These are phyloP conservation scores for Syncephalastrum sp. DNA, from an alignment of 371 early-diverging fungal genomes.

Conservation along the genomic window DNA sequence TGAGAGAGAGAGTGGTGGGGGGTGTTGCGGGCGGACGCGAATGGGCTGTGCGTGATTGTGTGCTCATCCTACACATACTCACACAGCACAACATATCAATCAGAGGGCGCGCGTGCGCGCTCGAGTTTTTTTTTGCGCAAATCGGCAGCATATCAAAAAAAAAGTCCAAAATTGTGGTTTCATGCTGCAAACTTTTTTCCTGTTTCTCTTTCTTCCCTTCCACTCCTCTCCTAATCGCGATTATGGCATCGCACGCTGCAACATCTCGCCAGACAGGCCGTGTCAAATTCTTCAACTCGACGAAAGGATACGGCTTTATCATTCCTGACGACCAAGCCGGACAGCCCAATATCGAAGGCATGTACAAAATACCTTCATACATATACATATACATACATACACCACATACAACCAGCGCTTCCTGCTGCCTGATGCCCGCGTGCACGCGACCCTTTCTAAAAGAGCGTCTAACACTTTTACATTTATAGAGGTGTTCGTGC, in stretches of 20 bases:
- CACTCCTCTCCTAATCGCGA: not conserved
- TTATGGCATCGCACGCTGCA: too few relatives aligned
- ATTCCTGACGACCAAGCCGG: conserved; percentile 63
- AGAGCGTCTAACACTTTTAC: not conserved
- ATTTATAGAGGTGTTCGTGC: conserved; percentile 76
- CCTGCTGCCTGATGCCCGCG: too few relatives aligned
- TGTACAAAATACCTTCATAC: not conserved
- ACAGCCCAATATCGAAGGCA: conserved; percentile 61
- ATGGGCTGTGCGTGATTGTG: too few relatives aligned
- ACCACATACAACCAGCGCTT: not conserved
- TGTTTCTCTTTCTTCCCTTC: conserved; percentile 2
- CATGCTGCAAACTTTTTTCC: conserved; percentile 4
- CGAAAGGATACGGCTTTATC: conserved; percentile 89
- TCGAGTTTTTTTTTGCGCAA: too few relatives aligned
- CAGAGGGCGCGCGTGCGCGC: too few relatives aligned
- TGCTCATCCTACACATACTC: too few relatives aligned
- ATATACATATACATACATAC: not conserved
- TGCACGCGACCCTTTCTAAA: too few relatives aligned
- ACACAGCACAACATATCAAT: too few relatives aligned
- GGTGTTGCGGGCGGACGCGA: too few relatives aligned
- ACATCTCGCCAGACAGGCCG: conserved; percentile 57
- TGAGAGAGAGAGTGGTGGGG: too few relatives aligned
- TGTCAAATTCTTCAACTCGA: conserved; percentile 87
- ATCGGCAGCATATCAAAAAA: too few relatives aligned
- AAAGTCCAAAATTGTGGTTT: not conserved